Percentiles rank a stretch among this genome's conserved stretches.
These are phyloP conservation scores for Onygenales sp. DNA, from an alignment of 2,329 filamentous ascomycete species.

Conservation along the genomic window DNA sequence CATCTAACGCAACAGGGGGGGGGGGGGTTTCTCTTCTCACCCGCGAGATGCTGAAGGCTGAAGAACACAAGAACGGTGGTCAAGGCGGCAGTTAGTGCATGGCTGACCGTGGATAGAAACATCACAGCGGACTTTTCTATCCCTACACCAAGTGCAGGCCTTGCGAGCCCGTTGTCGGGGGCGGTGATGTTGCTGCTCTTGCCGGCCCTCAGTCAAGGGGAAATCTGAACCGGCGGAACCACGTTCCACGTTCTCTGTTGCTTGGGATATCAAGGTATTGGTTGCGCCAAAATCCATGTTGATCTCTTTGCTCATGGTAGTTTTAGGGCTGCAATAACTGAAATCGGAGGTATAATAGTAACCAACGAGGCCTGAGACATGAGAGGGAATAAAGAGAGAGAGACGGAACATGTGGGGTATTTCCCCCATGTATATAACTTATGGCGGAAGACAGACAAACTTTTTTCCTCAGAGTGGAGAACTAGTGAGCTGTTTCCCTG, in stretches of 20 bases:
- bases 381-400: too few species aligned
- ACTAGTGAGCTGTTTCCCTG: too few species aligned
- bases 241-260: conserved; percentile 8
- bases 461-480: too few species aligned
- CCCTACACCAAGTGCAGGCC: conserved; percentile 25
- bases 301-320: background rate
- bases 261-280: background rate
- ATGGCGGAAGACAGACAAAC: too few species aligned
- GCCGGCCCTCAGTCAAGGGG: conserved; percentile 28
- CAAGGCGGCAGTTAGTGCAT: conserved; percentile 16
- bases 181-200: conserved; percentile 46
- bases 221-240: conserved; percentile 26
- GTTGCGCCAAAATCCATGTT: conserved; percentile 7
- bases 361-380: too few species aligned
- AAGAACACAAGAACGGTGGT: conserved; percentile 27
- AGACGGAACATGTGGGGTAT: too few species aligned
- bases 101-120: conserved; percentile 37
- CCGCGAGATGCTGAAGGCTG: conserved; percentile 9
- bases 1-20: too few species aligned
- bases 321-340: background rate
- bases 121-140: conserved; percentile 42
- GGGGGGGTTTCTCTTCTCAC: conserved; percentile 1
- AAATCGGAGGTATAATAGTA: background rate
- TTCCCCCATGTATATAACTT: too few species aligned
- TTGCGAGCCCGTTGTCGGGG: conserved; percentile 30